Base-by-base conservation (phyloP, 257 asterid genomes). In the Capsicum pubescens region DNA sequence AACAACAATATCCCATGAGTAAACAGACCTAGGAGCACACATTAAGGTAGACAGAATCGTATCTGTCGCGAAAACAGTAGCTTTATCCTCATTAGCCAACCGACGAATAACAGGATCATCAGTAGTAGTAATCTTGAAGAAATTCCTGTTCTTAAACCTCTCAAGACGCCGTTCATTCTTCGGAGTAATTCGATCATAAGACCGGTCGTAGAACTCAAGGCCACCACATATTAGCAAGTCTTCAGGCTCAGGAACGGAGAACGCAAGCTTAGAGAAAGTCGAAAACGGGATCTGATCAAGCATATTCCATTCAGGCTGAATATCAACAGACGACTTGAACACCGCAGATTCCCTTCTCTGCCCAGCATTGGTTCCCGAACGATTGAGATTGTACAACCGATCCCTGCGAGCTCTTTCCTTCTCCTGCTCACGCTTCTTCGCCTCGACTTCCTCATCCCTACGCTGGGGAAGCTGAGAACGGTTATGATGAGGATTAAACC, bases 241-340 rank as follows among this genome's bases (percentile, higher is more conserved):
- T 83, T 97, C 98, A 0, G 99, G 98, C 85, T 97, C 99, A 0
- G 93, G 91, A 0, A 93, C 97, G 0, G 98, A 82, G 84, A 90
- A 97, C 0, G 99, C 93, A 17, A 97, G 86, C 80, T 97, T 97
- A 0, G 95, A 92, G 89, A 97, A 97, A 2, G 96, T 97, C 8
- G 99, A 95, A 91, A 97, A 97, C 0, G 99, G 99, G 59, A 97
- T 95, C 85, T 97, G 99, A 72, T 97, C 99, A 0, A 97, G 92
- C 99, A 97, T 97, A 17, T 95, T 97, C 99, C 99, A 97, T 61
- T 97, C 99, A 0, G 99, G 99, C 86, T 95, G 99, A 84, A 97
- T 97, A 86, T 97, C 99, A 3, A 97, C 99, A 0, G 97, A 93
- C 0, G 98, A 93, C 86, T 97, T 97, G 84, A 93, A 93, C 52